Evolutionary conservation across 371 early-diverging fungal species (phyloP), one percentile per base, ranked within the genome.

Genomic region (Coemansia linderi): DNA sequence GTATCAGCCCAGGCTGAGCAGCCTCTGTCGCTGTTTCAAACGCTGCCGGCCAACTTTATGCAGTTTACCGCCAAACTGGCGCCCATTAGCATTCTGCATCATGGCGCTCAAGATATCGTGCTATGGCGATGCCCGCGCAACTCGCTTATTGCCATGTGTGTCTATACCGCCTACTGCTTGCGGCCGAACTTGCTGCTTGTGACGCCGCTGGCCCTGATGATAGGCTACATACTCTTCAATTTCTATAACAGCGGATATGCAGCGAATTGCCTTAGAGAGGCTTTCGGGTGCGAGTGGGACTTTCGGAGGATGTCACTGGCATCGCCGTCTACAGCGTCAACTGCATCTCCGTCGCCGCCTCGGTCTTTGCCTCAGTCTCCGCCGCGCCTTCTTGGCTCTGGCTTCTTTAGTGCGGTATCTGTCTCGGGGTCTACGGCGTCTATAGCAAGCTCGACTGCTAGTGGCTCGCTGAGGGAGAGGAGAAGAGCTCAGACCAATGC

Each of bases 11-110:
- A 75, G 39, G 46, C 79, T 17, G 75, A 79, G 38, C 79, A 74
- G 75, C 79, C 79, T 17, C 59, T 79, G 39, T 79, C 79, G 63
- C 61, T 79, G 68, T 74, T 74, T 29, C 75, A 74, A 36, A 79
- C 79, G 54, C 68, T 79, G 57, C 79, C 79, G 0, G 63, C 75
- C 29, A 79, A 79, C 61, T 75, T 79, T 68, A 79, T 79, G 72
- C 75, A 79, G 68, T 79, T 79, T 36, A 75, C 75, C 7, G 79
- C 79, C 24, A 79, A 79, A 41, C 66, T 75, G 43, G 79, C 75
- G 2, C 76, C 79, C 10, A 12, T 79, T 31, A 64, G 63, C 29
- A 15, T 75, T n/a, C 43, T 75, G 29, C 71, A 71, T 13, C 72
- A 66, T 15, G 41, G 60, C 33, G 65, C 61, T 4, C 63, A 60